These are phyloP conservation scores for Fusarium heterosporum DNA, from an alignment of 2,329 filamentous ascomycete species.

Conservation along the genomic window DNA sequence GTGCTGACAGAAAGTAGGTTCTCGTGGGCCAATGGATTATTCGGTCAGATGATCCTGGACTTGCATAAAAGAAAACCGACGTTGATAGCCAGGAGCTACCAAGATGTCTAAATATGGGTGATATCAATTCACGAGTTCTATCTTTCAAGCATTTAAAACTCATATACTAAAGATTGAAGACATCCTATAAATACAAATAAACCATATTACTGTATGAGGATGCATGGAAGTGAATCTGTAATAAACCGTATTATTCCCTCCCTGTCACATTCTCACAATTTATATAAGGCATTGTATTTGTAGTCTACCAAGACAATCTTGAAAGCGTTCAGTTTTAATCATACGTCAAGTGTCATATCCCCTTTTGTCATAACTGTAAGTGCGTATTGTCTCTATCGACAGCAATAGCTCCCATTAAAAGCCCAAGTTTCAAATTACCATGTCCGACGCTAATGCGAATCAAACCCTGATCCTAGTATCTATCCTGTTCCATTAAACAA, in stretches of 20 bases:
- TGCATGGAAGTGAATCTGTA: too few relatives aligned
- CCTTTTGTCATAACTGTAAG: neutral
- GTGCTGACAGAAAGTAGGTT: constrained; percentile 70
- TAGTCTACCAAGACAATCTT: neutral
- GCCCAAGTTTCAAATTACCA: constrained; percentile 15
- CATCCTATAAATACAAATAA: too few relatives aligned
- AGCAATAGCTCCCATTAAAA: neutral
- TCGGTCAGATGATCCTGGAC: constrained; percentile 84
- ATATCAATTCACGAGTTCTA: too few relatives aligned
- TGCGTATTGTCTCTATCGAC: neutral
- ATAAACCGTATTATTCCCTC: too few relatives aligned
- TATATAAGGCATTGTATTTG: too few relatives aligned
- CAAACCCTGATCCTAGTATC: constrained; percentile 7
- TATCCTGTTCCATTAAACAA: constrained; percentile 1
- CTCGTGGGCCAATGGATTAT: constrained; percentile 90
- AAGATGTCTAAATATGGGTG: constrained; percentile 42
- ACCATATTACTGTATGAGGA: too few relatives aligned
- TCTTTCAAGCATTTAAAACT: too few relatives aligned
- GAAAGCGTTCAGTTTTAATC: neutral
- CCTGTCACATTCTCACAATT: too few relatives aligned
- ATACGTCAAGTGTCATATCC: neutral
- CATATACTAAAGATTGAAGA: too few relatives aligned
- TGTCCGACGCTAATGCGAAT: constrained; percentile 37
- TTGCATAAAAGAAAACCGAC: constrained; percentile 78
- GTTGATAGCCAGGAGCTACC: constrained; percentile 65